Percentiles rank a stretch among this genome's conserved stretches.
These are phyloP conservation scores for Mycena haematopus DNA, from an alignment of 768 basidiomycete species.

Conservation along the genomic window DNA sequence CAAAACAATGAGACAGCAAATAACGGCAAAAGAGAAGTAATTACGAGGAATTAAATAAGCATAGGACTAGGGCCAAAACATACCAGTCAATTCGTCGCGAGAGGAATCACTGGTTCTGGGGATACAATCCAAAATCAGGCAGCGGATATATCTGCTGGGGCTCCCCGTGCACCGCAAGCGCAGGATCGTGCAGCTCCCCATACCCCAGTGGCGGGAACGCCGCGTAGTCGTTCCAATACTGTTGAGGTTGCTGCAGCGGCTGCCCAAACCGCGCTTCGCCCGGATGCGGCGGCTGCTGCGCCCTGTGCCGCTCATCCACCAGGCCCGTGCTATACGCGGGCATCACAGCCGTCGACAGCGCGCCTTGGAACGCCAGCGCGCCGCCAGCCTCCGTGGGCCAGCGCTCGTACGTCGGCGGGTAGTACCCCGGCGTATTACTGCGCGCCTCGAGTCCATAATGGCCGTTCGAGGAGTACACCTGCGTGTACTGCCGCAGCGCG, in stretches of 20 bases:
- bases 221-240: conserved; percentile 64
- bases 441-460: conserved; percentile 11
- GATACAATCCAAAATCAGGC: conserved; percentile 21
- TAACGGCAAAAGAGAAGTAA: neutral
- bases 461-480: conserved; percentile 10
- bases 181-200: conserved; percentile 13
- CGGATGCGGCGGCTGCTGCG: neutral
- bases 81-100: neutral
- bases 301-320: conserved; percentile 51
- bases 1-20: conserved; percentile 16
- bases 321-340: conserved; percentile 80
- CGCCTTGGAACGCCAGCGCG: conserved; percentile 39
- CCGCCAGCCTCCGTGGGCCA: conserved; percentile 47
- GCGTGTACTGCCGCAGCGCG: conserved; percentile 16
- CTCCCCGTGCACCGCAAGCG: conserved; percentile 14
- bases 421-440: conserved; percentile 9
- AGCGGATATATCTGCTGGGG: conserved; percentile 18
- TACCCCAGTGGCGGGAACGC: conserved; percentile 45
- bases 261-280: conserved; percentile 20
- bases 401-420: conserved; percentile 44
- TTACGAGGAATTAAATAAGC: neutral
- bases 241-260: conserved; percentile 40
- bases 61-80: neutral
- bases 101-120: conserved; percentile 19
- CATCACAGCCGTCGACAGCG: conserved; percentile 73